Conservation (phyloP, 192 early-diverging fungal genomes). For the Coemansia aciculifera region DNA sequence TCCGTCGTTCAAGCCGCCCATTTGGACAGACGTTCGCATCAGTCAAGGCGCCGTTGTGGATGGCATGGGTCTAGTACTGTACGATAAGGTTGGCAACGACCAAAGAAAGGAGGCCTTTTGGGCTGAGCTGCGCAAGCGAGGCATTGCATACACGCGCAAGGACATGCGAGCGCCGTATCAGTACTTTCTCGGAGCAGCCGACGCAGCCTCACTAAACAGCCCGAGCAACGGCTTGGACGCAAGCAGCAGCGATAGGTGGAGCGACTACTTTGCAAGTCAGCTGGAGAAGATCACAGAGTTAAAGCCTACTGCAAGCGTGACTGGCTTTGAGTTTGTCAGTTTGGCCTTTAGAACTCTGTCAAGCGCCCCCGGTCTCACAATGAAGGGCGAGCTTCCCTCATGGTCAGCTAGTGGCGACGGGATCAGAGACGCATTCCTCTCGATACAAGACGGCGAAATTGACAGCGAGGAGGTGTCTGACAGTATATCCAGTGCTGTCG, state of each 20-base stretch:
- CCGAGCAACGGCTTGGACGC: not conserved
- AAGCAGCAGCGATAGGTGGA: not conserved
- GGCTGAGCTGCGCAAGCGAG: slow-evolving; percentile 26
- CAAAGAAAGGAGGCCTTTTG: slow-evolving; percentile 17
- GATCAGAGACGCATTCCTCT: slow-evolving; percentile 9
- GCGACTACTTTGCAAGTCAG: not conserved
- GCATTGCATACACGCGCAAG: slow-evolving; percentile 23
- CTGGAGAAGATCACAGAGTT: not conserved
- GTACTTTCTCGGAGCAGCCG: not conserved
- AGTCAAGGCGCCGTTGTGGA: slow-evolving; percentile 17
- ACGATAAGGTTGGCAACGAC: slow-evolving; percentile 7
- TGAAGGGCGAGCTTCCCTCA: slow-evolving; percentile 17
- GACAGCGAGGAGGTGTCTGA: not conserved
- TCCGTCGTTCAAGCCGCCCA: not conserved
- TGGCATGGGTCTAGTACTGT: slow-evolving; percentile 20
- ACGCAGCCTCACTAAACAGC: not conserved
- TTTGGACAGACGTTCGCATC: not conserved
- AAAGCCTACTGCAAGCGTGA: not conserved
- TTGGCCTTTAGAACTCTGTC: not conserved
- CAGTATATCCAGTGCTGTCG: not conserved
- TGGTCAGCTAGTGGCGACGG: slow-evolving; percentile 12
- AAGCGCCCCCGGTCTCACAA: not conserved
- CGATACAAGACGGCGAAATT: not conserved
- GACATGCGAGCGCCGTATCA: slow-evolving; percentile 26
- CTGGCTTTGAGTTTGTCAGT: not conserved